Conservation (phyloP, 2,329 filamentous ascomycete species). For the Phyllosticta citribraziliensis region DNA sequence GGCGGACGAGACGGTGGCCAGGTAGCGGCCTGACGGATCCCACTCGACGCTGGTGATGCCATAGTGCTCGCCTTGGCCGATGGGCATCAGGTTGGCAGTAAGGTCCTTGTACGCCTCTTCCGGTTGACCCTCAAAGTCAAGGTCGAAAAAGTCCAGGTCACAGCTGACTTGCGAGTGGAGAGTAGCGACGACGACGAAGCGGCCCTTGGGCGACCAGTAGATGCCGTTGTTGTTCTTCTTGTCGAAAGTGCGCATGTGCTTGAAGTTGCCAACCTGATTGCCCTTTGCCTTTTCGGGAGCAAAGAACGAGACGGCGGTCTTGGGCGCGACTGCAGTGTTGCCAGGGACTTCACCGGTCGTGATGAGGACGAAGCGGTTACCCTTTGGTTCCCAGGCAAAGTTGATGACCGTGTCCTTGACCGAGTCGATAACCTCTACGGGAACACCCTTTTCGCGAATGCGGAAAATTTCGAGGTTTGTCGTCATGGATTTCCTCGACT, state of each 20-base stretch:
- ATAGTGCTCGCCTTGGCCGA: constrained; percentile 92
- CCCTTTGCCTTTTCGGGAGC: constrained; percentile 91
- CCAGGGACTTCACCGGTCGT: constrained; percentile 77
- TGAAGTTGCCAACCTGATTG: constrained; percentile 78
- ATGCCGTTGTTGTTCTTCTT: constrained; percentile 99
- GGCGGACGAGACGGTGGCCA: constrained; percentile 83
- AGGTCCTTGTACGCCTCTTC: constrained; percentile 97
- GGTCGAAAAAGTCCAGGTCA: constrained; percentile 94
- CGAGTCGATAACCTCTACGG: constrained; percentile 93
- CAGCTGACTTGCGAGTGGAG: constrained; percentile 88
- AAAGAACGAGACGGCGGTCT: constrained; percentile 94
- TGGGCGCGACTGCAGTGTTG: constrained; percentile 74
- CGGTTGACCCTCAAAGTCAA: constrained; percentile 68
- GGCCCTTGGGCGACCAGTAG: constrained; percentile 94
- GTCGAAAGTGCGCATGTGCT: constrained; percentile 85
- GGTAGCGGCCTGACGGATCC: constrained; percentile 92
- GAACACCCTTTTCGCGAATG: constrained; percentile 92
- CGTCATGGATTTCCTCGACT: constrained; percentile 95
- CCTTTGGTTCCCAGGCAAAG: constrained; percentile 98
- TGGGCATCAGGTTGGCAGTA: constrained; percentile 86
- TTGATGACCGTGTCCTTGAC: constrained; percentile 99
- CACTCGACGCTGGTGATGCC: constrained; percentile 96
- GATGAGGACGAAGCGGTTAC: constrained; percentile 93
- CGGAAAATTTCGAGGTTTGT: constrained; percentile 99
- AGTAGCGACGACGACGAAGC: constrained; percentile 90